These are phyloP conservation scores for Camelina neglecta DNA, from an alignment of 345 rosid species.

Conservation along the genomic window DNA sequence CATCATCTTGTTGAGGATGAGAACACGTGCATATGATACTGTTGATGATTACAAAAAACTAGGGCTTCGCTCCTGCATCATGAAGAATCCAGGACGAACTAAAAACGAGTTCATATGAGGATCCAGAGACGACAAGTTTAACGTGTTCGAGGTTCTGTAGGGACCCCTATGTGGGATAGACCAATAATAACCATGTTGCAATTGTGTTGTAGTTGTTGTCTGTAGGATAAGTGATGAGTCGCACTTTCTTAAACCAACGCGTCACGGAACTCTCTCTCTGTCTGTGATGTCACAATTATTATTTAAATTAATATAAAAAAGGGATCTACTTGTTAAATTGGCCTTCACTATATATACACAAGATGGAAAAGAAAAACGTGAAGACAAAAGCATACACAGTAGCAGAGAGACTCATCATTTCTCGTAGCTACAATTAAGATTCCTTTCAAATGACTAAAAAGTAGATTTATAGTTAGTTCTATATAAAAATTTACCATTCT, in stretches of 20 bases:
- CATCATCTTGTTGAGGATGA: background rate
- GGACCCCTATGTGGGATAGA: background rate
- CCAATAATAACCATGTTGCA: background rate
- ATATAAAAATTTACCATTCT: no score
- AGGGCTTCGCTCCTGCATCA: background rate
- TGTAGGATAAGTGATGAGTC: constrained; percentile 2
- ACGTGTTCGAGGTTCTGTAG: background rate
- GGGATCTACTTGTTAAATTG: background rate
- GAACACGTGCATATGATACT: constrained; percentile 1
- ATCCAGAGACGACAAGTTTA: constrained; percentile 5
- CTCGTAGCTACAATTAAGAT: background rate
- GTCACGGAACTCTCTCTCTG: background rate
- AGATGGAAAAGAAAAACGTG: background rate
- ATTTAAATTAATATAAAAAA: background rate
- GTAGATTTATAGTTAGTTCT: no score
- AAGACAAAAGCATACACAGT: background rate
- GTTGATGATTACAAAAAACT: background rate
- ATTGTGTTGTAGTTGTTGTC: constrained; percentile 8
- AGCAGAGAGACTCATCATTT: constrained; percentile 1
- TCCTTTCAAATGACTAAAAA: background rate
- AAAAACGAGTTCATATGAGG: background rate
- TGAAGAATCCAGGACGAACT: background rate
- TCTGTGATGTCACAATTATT: background rate
- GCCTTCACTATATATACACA: background rate
- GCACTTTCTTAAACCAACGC: background rate